Conservation (phyloP, 2,329 filamentous ascomycete genomes). For the Domatiomyces catenatus region DNA sequence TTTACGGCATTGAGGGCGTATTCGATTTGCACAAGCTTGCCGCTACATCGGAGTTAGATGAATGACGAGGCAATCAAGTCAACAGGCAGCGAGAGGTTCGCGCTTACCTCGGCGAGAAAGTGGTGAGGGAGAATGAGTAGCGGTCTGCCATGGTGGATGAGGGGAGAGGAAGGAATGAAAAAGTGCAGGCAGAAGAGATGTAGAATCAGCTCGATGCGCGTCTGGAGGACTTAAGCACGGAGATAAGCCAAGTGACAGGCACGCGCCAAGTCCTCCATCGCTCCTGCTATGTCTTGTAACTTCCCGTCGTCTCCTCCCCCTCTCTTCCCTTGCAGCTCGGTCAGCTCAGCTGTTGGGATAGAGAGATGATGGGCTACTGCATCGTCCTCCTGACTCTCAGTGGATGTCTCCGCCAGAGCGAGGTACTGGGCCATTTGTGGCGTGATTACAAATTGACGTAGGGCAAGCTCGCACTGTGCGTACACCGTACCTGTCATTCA, state of each 20-base stretch:
- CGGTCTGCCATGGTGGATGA: slow-evolving; percentile 68
- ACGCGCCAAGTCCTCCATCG: not conserved
- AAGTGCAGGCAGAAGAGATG: not conserved
- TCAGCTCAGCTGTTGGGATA: not conserved
- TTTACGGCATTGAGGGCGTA: slow-evolving; percentile 99
- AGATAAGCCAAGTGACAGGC: not conserved
- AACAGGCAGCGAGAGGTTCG: slow-evolving; percentile 12
- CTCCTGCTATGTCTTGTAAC: not conserved
- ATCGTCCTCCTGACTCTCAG: not conserved
- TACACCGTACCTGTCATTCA: not conserved
- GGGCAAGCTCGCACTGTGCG: not conserved
- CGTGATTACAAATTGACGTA: not conserved
- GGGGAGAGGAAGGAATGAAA: not conserved
- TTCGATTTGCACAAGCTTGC: slow-evolving; percentile 99
- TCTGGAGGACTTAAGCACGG: not conserved
- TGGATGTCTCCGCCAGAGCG: not conserved
- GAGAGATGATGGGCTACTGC: not conserved
- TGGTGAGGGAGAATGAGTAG: slow-evolving; percentile 98
- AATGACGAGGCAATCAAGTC: slow-evolving; percentile 29
- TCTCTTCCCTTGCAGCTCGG: not conserved
- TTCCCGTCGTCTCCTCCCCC: not conserved
- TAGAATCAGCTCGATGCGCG: not conserved
- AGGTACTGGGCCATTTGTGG: not conserved
- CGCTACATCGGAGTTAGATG: slow-evolving; percentile 38
- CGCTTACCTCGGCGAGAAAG: slow-evolving; percentile 93